Percentiles rank a stretch among this genome's conserved stretches.
phyloP scores from a whole-genome alignment of 2,329 filamentous ascomycete species.

The Nannizziopsis arthrosporioides region DNA sequence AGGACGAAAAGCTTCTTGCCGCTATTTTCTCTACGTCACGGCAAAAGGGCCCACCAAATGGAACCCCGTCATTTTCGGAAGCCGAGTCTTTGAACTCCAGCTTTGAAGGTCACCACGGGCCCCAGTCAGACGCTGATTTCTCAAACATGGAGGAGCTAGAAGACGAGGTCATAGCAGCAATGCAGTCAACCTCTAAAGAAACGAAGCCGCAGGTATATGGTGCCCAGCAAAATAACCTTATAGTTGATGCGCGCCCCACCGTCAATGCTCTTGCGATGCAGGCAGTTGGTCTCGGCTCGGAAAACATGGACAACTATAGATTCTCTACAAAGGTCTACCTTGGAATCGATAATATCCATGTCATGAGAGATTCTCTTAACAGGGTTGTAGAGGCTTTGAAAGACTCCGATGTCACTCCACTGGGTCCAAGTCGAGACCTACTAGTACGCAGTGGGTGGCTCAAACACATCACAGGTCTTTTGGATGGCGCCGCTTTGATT shows the following conservation, averaged over 20 bases:
- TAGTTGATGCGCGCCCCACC: constrained; percentile 87
- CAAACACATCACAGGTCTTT: constrained; percentile 70
- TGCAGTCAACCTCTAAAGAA: constrained; percentile 48
- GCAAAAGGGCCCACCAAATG: constrained; percentile 33
- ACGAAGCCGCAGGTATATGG: constrained; percentile 64
- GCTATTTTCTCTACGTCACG: constrained; percentile 75
- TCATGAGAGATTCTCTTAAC: constrained; percentile 84
- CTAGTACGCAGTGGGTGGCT: constrained; percentile 81
- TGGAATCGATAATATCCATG: constrained; percentile 95
- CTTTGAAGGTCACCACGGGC: constrained; percentile 38
- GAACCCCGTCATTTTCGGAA: constrained; percentile 30
- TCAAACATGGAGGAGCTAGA: constrained; percentile 55
- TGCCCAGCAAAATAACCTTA: constrained; percentile 84
- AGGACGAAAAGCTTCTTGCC: constrained; percentile 86
- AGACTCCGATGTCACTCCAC: constrained; percentile 74
- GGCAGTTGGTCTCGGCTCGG: constrained; percentile 80
- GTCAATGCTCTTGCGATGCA: constrained; percentile 94
- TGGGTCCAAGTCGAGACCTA: constrained; percentile 70
- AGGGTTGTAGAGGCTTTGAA: constrained; percentile 83
- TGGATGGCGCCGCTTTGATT: constrained; percentile 76
- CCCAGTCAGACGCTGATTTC: constrained; percentile 40
- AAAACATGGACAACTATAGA: constrained; percentile 96
- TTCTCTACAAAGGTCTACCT: constrained; percentile 85
- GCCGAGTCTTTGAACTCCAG: constrained; percentile 38
- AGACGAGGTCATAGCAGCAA: constrained; percentile 51